Percentiles rank a stretch among this genome's conserved stretches.
phyloP scores from a whole-genome alignment of 1,284 basidiomycete genomes.

The Xerocomus nothofagi region DNA sequence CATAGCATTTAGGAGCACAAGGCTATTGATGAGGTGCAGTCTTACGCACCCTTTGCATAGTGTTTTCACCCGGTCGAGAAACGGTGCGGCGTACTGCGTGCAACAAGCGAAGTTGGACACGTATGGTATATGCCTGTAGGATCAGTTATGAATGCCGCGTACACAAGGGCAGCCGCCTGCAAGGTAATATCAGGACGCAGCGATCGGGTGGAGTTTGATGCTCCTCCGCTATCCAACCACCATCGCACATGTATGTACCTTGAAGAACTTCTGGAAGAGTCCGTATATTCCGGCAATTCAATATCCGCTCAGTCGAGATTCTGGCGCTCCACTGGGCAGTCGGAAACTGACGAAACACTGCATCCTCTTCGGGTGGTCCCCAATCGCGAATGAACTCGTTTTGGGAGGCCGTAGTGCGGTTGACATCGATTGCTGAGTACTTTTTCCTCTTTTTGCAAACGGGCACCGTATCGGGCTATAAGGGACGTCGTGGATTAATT shows the following conservation, averaged over 20 bases:
- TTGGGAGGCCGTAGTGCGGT: constrained; percentile 5
- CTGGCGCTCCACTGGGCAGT: constrained; percentile 23
- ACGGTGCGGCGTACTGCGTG: constrained; percentile 17
- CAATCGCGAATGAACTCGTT: constrained; percentile 6
- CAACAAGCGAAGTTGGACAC: constrained; percentile 21
- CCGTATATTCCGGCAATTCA: constrained; percentile 32
- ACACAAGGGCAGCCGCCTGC: constrained; percentile 17
- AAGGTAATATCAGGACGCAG: constrained; percentile 8
- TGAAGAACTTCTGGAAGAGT: constrained; percentile 30
- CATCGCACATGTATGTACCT: constrained; percentile 21
- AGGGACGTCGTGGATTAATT: constrained; percentile 16
- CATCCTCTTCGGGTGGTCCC: constrained; percentile 20
- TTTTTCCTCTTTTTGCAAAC: constrained; percentile 2
- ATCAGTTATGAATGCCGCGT: constrained; percentile 24
- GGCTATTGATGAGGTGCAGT: constrained; percentile 7
- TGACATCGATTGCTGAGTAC: constrained; percentile 4
- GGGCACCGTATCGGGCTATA: constrained; percentile 10
- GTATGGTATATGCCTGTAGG: constrained; percentile 16
- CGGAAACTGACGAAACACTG: constrained; percentile 9
- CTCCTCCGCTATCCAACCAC: constrained; percentile 13
- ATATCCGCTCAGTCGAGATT: constrained; percentile 37
- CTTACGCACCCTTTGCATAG: constrained; percentile 18
- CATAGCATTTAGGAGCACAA: constrained; percentile 6
- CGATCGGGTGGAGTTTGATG: constrained; percentile 26
- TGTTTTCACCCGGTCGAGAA: constrained; percentile 9